Conservation (phyloP, 345 rosid species). For the Psidium guajava region DNA sequence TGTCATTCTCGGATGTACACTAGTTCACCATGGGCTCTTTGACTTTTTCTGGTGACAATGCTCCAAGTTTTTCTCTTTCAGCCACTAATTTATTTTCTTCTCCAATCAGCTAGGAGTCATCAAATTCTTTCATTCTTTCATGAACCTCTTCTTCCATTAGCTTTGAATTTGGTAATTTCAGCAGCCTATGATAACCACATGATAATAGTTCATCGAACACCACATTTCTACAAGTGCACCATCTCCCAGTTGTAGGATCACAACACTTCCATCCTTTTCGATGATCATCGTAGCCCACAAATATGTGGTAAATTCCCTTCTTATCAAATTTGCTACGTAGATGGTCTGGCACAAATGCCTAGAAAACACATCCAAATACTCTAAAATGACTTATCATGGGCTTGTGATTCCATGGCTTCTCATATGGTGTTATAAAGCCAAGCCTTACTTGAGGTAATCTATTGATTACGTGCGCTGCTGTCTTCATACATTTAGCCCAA, state of each 20-base stretch:
- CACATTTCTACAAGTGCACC: neutral
- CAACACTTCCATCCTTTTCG: conserved; percentile 2
- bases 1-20: neutral
- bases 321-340: neutral
- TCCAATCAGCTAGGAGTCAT: neutral
- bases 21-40: neutral
- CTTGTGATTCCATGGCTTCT: neutral
- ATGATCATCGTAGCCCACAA: neutral
- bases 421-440: neutral
- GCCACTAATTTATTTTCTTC: neutral
- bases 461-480: neutral
- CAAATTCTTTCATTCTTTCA: neutral
- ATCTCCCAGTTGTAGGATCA: neutral
- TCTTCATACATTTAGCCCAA: conserved; percentile 1
- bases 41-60: neutral
- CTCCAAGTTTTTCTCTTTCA: neutral
- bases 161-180: neutral
- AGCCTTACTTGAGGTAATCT: neutral
- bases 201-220: neutral
- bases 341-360: neutral
- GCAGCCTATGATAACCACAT: neutral
- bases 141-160: neutral
- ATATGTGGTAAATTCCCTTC: neutral
- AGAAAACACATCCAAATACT: neutral
- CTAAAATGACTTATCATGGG: neutral